A percentile compares a stretch with the other conserved stretches of the same genome.
Conservation (phyloP, 2,329 filamentous ascomycete genomes). For the Aspergillus arachidicola region DNA sequence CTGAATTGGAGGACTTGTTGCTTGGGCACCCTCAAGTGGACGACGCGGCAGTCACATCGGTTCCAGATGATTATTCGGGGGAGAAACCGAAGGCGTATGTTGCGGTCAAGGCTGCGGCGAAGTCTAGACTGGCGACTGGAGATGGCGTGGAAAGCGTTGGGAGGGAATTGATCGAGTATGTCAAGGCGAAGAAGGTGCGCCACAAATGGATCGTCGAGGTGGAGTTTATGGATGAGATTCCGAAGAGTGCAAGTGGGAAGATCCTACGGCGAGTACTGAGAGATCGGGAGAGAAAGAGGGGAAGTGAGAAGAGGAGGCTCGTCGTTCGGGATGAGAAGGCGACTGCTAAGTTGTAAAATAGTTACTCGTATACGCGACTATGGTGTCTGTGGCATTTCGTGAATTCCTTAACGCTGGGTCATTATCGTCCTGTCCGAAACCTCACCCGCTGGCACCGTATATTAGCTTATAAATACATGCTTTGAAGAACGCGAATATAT, state of each 20-base stretch:
- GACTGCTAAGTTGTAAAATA: not conserved
- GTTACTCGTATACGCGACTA: not conserved
- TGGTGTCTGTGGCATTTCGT: no score
- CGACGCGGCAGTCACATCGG: conserved; percentile 56
- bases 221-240: conserved; percentile 54
- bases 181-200: conserved; percentile 67
- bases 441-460: no score
- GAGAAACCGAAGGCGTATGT: conserved; percentile 62
- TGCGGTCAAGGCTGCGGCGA: conserved; percentile 43
- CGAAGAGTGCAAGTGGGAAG: conserved; percentile 75
- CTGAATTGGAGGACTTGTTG: conserved; percentile 65
- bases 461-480: no score
- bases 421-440: no score
- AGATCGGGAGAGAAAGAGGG: conserved; percentile 29
- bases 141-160: conserved; percentile 26
- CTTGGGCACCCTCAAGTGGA: conserved; percentile 59
- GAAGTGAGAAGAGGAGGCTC: not conserved
- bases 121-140: conserved; percentile 1
- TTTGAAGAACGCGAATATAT: no score
- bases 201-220: conserved; percentile 44
- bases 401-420: no score
- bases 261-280: conserved; percentile 66
- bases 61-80: conserved; percentile 45
- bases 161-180: conserved; percentile 47
- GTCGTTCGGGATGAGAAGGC: not conserved